Conservation (phyloP, 2,329 filamentous ascomycete species). For the Colletotrichum australisinense region DNA sequence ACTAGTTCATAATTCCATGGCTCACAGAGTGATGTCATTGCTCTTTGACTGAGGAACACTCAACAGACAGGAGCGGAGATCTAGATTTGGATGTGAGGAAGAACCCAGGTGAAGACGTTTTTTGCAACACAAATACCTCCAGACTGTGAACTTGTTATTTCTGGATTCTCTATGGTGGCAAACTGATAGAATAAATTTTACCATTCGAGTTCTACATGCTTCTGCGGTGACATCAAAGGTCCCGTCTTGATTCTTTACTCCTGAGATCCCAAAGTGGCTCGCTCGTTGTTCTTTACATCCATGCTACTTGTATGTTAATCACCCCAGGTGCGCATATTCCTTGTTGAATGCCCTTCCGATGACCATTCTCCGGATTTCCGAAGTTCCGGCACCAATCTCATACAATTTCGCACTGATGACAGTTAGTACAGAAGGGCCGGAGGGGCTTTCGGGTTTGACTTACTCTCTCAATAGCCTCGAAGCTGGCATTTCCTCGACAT, state of each 20-base stretch:
- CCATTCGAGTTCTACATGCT: not conserved
- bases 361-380: constrained; percentile 92
- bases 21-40: not conserved
- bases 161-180: not conserved
- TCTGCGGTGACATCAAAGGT: not conserved
- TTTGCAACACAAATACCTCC: not conserved
- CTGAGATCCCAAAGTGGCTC: not conserved
- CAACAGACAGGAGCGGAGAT: too few species aligned
- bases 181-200: not conserved
- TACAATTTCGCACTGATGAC: constrained; percentile 76
- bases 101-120: not conserved
- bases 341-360: constrained; percentile 94
- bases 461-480: constrained; percentile 82
- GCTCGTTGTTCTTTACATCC: not conserved
- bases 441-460: constrained; percentile 42
- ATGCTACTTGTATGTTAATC: not conserved
- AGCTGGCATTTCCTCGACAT: constrained; percentile 94
- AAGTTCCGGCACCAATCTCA: constrained; percentile 96
- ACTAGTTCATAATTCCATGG: not conserved
- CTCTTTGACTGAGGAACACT: not conserved
- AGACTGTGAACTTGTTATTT: not conserved
- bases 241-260: not conserved
- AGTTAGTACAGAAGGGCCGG: constrained; percentile 41
- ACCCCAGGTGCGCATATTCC: constrained; percentile 69
- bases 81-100: too few species aligned